These are phyloP conservation scores for Zalerion maritima DNA, from an alignment of 495 filamentous ascomycete species.

Conservation along the genomic window DNA sequence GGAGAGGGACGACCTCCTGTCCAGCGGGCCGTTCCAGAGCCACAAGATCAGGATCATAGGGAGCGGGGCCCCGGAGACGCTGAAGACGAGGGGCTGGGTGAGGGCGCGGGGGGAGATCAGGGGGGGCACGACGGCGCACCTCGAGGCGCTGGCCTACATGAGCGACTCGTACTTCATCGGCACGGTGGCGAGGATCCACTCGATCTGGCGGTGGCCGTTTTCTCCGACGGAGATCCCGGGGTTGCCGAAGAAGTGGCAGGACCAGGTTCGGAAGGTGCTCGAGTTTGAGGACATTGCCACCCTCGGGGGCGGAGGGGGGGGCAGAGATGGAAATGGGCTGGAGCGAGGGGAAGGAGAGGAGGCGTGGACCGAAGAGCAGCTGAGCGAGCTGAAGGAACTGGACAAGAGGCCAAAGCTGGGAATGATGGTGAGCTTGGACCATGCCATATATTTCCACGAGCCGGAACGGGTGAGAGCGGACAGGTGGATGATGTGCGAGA, in stretches of 20 bases:
- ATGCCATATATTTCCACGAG: slow-evolving; percentile 90
- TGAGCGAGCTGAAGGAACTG: slow-evolving; percentile 22
- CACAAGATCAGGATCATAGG: slow-evolving; percentile 38
- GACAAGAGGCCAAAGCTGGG: slow-evolving; percentile 43
- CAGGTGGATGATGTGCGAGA: slow-evolving; percentile 89
- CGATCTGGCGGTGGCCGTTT: slow-evolving; percentile 46
- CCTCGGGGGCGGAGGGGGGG: too few relatives aligned
- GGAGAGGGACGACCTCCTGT: too few relatives aligned
- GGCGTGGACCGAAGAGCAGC: too few relatives aligned
- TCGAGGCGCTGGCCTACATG: slow-evolving; percentile 82
- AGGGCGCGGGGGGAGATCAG: slow-evolving; percentile 59
- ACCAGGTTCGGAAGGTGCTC: slow-evolving; percentile 19
- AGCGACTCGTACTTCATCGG: slow-evolving; percentile 86
- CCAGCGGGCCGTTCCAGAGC: slow-evolving; percentile 45
- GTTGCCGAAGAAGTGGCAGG: slow-evolving; percentile 15
- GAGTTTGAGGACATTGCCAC: slow-evolving; percentile 27
- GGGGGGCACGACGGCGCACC: slow-evolving; percentile 66
- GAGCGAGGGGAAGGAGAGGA: too few relatives aligned
- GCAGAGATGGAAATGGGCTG: too few relatives aligned
- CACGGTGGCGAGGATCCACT: slow-evolving; percentile 65
- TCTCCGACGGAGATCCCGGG: slow-evolving; percentile 16
- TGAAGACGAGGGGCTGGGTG: slow-evolving; percentile 64
- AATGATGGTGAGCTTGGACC: slow-evolving; percentile 95
- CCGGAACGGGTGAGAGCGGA: slow-evolving; percentile 66
- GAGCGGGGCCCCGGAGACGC: slow-evolving; percentile 39